Conservation (phyloP, 1,284 basidiomycete genomes). For the Irpex sp. region DNA sequence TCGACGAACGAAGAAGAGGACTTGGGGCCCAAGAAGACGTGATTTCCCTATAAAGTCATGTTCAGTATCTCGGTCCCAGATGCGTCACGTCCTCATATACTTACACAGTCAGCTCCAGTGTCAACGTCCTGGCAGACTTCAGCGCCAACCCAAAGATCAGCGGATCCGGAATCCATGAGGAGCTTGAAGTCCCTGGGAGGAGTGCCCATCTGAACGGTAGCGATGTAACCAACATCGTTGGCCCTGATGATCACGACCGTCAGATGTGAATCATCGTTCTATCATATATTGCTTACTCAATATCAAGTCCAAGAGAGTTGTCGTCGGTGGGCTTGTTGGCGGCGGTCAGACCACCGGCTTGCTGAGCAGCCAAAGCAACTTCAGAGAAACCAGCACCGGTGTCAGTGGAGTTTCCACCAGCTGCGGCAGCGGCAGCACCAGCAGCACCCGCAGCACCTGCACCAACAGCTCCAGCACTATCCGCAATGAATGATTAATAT, state of each 20-base stretch:
- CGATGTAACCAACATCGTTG: constrained; percentile 62
- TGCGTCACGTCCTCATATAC: constrained; percentile 19
- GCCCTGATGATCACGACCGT: constrained; percentile 17
- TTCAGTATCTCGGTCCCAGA: neutral
- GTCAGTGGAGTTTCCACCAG: constrained; percentile 10
- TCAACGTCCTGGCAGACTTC: constrained; percentile 43
- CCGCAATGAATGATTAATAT: constrained; percentile 8
- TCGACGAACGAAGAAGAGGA: constrained; percentile 67
- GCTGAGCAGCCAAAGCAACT: constrained; percentile 35
- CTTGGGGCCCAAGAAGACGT: constrained; percentile 62
- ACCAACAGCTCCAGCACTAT: constrained; percentile 12
- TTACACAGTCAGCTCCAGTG: constrained; percentile 48
- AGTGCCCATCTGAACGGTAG: constrained; percentile 74
- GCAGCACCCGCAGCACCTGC: constrained; percentile 10
- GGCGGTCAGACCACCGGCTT: constrained; percentile 40
- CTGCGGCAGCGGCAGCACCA: constrained; percentile 12
- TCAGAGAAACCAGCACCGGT: constrained; percentile 30
- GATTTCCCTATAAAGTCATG: constrained; percentile 41
- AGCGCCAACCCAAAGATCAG: constrained; percentile 79
- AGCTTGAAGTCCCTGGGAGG: constrained; percentile 70
- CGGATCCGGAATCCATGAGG: constrained; percentile 84
- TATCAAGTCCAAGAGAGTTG: constrained; percentile 70
- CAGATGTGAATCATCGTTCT: neutral
- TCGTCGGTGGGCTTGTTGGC: constrained; percentile 49
- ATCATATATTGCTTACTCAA: constrained; percentile 44